Conservation (phyloP, 2,329 filamentous ascomycete genomes). For the Ciborinia camelliae region DNA sequence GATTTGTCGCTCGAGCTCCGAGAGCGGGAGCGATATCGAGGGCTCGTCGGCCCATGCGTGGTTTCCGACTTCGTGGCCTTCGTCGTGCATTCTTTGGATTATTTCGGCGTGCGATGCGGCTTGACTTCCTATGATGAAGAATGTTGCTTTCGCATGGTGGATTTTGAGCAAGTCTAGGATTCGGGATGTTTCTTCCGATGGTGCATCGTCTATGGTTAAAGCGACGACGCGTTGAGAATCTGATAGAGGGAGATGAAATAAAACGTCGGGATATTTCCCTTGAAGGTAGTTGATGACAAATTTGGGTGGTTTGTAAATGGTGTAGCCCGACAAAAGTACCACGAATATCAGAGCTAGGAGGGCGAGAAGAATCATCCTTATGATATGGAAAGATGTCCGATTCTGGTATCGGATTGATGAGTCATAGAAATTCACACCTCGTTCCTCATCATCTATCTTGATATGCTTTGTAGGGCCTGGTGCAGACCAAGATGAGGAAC, state of each 20-base stretch:
- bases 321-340: slow-evolving; percentile 52
- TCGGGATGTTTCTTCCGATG: slow-evolving; percentile 65
- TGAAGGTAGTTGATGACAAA: slow-evolving; percentile 68
- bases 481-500: neutral
- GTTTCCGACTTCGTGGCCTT: slow-evolving; percentile 73
- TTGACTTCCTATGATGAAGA: slow-evolving; percentile 85
- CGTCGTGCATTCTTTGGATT: slow-evolving; percentile 55
- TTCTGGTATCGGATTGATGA: neutral
- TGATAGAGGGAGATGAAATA: slow-evolving; percentile 64
- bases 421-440: neutral
- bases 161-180: slow-evolving; percentile 66
- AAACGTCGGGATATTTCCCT: slow-evolving; percentile 69
- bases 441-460: slow-evolving; percentile 37
- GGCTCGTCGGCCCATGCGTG: slow-evolving; percentile 89
- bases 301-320: slow-evolving; percentile 78
- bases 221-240: slow-evolving; percentile 65
- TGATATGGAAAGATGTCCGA: neutral
- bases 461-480: slow-evolving; percentile 28
- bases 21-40: slow-evolving; percentile 57
- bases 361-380: slow-evolving; percentile 27
- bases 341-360: slow-evolving; percentile 27
- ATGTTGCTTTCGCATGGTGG: slow-evolving; percentile 71
- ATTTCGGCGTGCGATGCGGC: slow-evolving; percentile 54
- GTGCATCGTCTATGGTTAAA: slow-evolving; percentile 83
- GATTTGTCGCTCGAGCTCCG: slow-evolving; percentile 62